A percentile compares a stretch with the other conserved stretches of the same genome.
phyloP scores from a whole-genome alignment of 83 land plant species.

The Diphasiastrum complanatum region DNA sequence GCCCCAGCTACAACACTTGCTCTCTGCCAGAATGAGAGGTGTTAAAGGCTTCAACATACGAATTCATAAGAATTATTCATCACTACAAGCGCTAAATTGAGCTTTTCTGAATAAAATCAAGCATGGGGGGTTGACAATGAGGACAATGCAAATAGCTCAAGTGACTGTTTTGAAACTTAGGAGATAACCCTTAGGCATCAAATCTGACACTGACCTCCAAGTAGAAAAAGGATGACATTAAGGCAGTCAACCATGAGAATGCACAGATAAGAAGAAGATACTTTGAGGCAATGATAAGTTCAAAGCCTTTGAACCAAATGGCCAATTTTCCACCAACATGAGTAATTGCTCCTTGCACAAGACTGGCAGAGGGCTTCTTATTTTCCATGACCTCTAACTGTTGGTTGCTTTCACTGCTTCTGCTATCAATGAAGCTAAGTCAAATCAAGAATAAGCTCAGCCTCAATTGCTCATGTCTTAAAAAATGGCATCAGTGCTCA shows the following conservation, averaged over 20 bases:
- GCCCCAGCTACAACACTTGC: constrained; percentile 65
- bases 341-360: too few species aligned
- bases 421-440: too few species aligned
- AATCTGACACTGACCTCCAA: constrained; percentile 46
- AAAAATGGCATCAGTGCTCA: too few species aligned
- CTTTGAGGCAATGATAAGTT: constrained; percentile 64
- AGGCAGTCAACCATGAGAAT: constrained; percentile 82
- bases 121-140: neutral
- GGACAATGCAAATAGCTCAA: neutral
- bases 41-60: neutral
- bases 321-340: too few species aligned
- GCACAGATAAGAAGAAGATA: constrained; percentile 63
- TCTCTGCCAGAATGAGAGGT: constrained; percentile 47
- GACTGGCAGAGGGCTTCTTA: too few species aligned
- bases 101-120: neutral
- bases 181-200: too few species aligned
- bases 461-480: too few species aligned
- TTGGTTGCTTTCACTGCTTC: too few species aligned
- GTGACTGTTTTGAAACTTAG: neutral
- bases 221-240: constrained; percentile 81
- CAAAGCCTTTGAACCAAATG: constrained; percentile 68
- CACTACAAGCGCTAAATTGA: neutral
- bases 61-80: constrained; percentile 12
- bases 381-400: too few species aligned
- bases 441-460: too few species aligned